Evolutionary conservation across 352 stramenopile genomes (phyloP).

Genomic region (Stephanocyclus meneghinianus): DNA sequence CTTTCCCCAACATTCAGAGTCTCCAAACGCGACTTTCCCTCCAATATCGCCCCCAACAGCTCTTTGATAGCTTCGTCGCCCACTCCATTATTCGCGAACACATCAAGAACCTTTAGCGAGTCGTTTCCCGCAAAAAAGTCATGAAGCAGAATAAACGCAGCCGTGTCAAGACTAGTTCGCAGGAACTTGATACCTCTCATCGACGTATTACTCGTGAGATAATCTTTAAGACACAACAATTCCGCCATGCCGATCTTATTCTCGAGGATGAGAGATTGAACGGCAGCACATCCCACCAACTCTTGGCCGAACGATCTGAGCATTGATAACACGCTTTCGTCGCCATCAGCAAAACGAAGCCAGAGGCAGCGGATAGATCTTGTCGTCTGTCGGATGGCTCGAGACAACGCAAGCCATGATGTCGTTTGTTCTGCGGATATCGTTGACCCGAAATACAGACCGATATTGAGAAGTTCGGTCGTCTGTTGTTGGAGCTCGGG

Average conservation of each 20-base stretch:
- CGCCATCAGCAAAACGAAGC: constrained; percentile 35
- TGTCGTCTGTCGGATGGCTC: constrained; percentile 20
- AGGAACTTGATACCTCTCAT: constrained; percentile 39
- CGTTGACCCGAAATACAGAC: constrained; percentile 26
- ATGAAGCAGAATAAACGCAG: constrained; percentile 18
- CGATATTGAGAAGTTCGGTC: constrained; percentile 34
- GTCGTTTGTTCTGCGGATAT: constrained; percentile 15
- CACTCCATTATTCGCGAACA: constrained; percentile 29
- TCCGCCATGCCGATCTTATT: constrained; percentile 27
- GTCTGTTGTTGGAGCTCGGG: constrained; percentile 29
- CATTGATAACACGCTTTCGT: constrained; percentile 25
- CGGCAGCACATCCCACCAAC: constrained; percentile 18
- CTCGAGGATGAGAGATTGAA: constrained; percentile 41
- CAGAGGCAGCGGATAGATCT: constrained; percentile 42
- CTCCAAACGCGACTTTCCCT: constrained; percentile 29
- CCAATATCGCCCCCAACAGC: constrained; percentile 24
- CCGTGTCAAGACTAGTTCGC: constrained; percentile 28
- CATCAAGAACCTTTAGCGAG: constrained; percentile 40
- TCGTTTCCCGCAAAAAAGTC: constrained; percentile 19
- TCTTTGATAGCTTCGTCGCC: constrained; percentile 30
- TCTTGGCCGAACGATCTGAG: constrained; percentile 35
- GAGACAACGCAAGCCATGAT: constrained; percentile 20
- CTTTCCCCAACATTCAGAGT: constrained; percentile 43
- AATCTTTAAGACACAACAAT: constrained; percentile 23
- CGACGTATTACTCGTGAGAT: constrained; percentile 21